Percentiles rank a stretch among this genome's conserved stretches.
phyloP scores from a whole-genome alignment of 192 early-diverging fungal species.

The Coemansia sp. region DNA sequence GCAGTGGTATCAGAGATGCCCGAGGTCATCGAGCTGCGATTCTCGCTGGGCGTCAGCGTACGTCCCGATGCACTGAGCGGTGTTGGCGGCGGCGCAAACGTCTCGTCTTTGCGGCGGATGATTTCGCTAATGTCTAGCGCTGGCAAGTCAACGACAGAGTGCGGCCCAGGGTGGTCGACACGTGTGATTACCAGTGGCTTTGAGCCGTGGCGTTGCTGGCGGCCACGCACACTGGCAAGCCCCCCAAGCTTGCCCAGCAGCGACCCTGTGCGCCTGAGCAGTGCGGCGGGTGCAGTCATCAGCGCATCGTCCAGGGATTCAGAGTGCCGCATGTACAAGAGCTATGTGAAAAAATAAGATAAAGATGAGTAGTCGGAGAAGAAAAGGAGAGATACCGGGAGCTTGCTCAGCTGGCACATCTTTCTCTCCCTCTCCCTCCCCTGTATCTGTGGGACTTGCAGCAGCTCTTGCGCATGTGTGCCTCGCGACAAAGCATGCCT shows the following conservation, averaged over 20 bases:
- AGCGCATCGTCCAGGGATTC: constrained; percentile 3
- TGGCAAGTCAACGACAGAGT: constrained; percentile 12
- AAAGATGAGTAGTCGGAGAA: not conserved
- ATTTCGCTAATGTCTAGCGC: constrained; percentile 40
- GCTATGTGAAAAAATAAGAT: not conserved
- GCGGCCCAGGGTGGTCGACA: constrained; percentile 23
- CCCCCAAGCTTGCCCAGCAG: constrained; percentile 14
- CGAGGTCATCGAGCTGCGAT: constrained; percentile 8
- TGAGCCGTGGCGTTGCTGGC: not conserved
- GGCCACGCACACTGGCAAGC: not conserved
- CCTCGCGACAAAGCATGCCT: not conserved
- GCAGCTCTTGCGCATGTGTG: not conserved
- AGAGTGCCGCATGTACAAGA: constrained; percentile 7
- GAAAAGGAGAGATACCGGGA: not conserved
- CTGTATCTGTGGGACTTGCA: not conserved
- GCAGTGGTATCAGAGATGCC: not conserved
- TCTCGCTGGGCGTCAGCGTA: constrained; percentile 14
- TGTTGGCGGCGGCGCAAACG: not conserved
- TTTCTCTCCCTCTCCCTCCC: not conserved
- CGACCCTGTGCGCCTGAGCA: constrained; percentile 5
- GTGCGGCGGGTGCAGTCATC: not conserved
- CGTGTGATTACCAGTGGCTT: constrained; percentile 24
- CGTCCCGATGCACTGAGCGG: constrained; percentile 20
- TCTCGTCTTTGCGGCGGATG: constrained; percentile 36
- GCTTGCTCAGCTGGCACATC: not conserved